Conservation (phyloP, 1,284 basidiomycete species). For the Heterobasidion irregulare region DNA sequence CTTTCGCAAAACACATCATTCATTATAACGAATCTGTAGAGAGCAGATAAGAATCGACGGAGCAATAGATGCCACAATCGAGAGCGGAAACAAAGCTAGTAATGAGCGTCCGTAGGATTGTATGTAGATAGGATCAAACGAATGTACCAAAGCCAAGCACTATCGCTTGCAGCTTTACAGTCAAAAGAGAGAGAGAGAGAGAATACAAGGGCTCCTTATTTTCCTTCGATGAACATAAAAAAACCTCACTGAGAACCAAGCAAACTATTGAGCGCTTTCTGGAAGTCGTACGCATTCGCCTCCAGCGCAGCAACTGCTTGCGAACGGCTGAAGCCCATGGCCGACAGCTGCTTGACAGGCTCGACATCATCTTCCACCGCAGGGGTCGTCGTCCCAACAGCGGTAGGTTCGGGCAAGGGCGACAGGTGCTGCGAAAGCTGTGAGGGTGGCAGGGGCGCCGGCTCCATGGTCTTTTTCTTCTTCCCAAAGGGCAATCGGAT, state of each 20-base stretch:
- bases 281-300: slow-evolving; percentile 66
- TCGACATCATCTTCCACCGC: slow-evolving; percentile 68
- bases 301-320: slow-evolving; percentile 75
- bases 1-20: neutral
- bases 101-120: neutral
- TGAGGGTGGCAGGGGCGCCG: slow-evolving; percentile 28
- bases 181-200: neutral
- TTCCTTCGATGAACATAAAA: too few species aligned
- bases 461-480: slow-evolving; percentile 58
- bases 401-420: slow-evolving; percentile 36
- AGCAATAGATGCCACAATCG: slow-evolving; percentile 2
- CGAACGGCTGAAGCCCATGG: slow-evolving; percentile 79
- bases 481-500: slow-evolving; percentile 72
- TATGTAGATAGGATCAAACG: slow-evolving; percentile 3
- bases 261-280: slow-evolving; percentile 64
- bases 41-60: neutral
- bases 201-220: neutral
- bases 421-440: slow-evolving; percentile 32
- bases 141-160: neutral
- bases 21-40: slow-evolving; percentile 3
- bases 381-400: slow-evolving; percentile 29
- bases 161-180: neutral
- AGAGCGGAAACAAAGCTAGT: slow-evolving; percentile 2
- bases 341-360: slow-evolving; percentile 66
- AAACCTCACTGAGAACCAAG: slow-evolving; percentile 22